phyloP scores from a whole-genome alignment of 345 rosid species.

The Rubroshorea leprosula region DNA sequence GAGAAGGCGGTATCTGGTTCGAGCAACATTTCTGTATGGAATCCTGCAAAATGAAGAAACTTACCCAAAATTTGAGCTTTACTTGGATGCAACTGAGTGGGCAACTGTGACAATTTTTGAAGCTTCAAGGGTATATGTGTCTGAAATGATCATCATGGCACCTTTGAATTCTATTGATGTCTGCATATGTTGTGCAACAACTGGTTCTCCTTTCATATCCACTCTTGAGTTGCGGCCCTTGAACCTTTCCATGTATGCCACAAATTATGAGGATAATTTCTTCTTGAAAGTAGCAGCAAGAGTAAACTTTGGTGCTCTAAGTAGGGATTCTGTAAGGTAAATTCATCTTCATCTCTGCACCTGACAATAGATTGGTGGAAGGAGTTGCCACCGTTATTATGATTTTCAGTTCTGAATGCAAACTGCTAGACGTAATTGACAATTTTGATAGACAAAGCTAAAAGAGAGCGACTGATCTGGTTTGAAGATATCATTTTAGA shows the following conservation, averaged over 20 bases:
- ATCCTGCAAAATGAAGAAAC: slow-evolving; percentile 47
- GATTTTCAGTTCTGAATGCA: background rate
- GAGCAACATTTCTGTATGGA: slow-evolving; percentile 85
- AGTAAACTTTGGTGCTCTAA: slow-evolving; percentile 86
- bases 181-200: slow-evolving; percentile 80
- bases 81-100: slow-evolving; percentile 89
- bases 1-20: slow-evolving; percentile 76
- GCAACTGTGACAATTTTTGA: slow-evolving; percentile 73
- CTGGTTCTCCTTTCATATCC: slow-evolving; percentile 89
- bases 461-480: too few relatives aligned
- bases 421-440: background rate
- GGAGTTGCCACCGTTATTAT: background rate
- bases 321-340: slow-evolving; percentile 62
- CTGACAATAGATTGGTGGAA: background rate
- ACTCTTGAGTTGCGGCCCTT: slow-evolving; percentile 85
- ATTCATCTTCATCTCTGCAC: background rate
- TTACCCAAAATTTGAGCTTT: slow-evolving; percentile 79
- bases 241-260: slow-evolving; percentile 85
- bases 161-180: slow-evolving; percentile 71
- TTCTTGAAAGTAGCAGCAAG: slow-evolving; percentile 86
- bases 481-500: background rate
- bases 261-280: slow-evolving; percentile 77
- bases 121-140: slow-evolving; percentile 55
- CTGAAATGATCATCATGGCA: slow-evolving; percentile 82
- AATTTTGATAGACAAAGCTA: too few relatives aligned